Conservation (phyloP, 2,329 filamentous ascomycete species). For the Salinomyces thailandicus region DNA sequence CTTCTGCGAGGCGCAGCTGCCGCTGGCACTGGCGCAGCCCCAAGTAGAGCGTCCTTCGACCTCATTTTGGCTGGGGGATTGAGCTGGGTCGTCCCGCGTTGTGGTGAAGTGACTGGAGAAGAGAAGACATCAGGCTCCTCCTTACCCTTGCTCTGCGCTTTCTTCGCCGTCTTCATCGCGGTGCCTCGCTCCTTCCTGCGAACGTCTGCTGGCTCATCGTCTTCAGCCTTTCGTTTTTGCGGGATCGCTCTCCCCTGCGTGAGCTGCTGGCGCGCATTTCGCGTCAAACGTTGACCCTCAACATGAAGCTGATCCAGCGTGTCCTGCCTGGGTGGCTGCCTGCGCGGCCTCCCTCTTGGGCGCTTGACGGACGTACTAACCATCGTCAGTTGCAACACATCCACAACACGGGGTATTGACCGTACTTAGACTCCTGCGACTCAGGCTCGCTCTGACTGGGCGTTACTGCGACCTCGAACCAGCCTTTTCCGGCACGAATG, state of each 20-base stretch:
- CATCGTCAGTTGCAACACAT: neutral
- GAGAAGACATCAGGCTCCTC: neutral
- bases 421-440: constrained; percentile 1
- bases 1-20: neutral
- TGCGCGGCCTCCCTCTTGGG: constrained; percentile 2
- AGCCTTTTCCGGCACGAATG: constrained; percentile 11
- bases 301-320: neutral
- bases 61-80: neutral
- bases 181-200: neutral
- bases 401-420: neutral
- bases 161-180: neutral
- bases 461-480: constrained; percentile 10
- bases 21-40: neutral
- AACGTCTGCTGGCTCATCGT: neutral
- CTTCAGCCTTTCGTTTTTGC: neutral
- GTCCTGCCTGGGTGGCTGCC: neutral
- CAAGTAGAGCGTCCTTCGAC: constrained; percentile 1
- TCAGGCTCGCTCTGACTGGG: constrained; percentile 2
- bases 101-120: constrained; percentile 3
- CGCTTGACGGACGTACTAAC: neutral
- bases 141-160: neutral
- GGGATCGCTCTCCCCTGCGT: neutral
- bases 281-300: neutral
- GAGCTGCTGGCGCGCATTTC: constrained; percentile 1
- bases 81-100: neutral